Evolutionary conservation across 2,329 filamentous ascomycete species (phyloP).

Genomic region (Penicillium sp.): DNA sequence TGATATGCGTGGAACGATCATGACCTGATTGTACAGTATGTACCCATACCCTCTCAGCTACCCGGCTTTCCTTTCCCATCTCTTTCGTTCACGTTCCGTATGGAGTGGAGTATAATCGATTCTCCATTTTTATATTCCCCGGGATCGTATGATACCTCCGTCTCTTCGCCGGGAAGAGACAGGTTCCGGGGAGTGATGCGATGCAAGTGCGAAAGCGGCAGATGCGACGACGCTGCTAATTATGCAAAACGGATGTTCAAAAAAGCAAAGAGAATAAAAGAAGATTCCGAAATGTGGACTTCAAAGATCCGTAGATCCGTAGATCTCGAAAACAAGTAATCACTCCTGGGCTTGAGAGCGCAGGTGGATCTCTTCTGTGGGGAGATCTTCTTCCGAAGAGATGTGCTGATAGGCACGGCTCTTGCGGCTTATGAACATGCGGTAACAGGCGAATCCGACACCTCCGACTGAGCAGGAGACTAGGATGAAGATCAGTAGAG

Average conservation of each 20-base stretch:
- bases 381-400: conserved; percentile 29
- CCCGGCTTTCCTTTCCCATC: not conserved
- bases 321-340: not conserved
- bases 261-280: not conserved
- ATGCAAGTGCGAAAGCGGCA: conserved; percentile 5
- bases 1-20: conserved; percentile 26
- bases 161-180: conserved; percentile 15
- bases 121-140: not conserved
- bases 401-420: conserved; percentile 30
- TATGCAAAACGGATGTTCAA: conserved; percentile 4
- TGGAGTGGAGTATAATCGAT: not conserved
- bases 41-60: conserved; percentile 12
- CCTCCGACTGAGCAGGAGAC: conserved; percentile 26
- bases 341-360: conserved; percentile 11
- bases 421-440: conserved; percentile 22
- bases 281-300: not conserved
- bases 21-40: conserved; percentile 13
- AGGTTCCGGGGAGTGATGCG: not conserved
- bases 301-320: too few species aligned
- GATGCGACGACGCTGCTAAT: conserved; percentile 17
- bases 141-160: not conserved
- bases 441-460: conserved; percentile 22
- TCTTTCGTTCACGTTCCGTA: conserved; percentile 9
- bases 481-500: conserved; percentile 31
- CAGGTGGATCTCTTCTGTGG: conserved; percentile 22